Conservation (phyloP, 768 basidiomycete genomes). For the Trametes cingulata region DNA sequence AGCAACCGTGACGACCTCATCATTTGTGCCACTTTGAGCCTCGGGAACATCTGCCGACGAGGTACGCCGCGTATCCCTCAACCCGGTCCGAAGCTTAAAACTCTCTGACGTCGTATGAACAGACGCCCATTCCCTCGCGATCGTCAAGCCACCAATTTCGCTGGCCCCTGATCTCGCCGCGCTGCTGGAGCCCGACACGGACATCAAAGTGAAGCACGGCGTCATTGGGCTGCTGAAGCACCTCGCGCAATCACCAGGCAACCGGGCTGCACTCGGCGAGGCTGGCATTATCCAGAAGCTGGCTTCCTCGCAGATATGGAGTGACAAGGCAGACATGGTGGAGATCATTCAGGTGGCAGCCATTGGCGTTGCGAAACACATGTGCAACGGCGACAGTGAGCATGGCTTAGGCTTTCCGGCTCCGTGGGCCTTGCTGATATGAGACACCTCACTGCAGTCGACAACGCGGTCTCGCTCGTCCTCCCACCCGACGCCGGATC, state of each 20-base stretch:
- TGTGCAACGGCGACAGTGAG: conserved; percentile 77
- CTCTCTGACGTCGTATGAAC: conserved; percentile 5
- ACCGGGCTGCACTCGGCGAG: conserved; percentile 59
- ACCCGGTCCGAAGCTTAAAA: conserved; percentile 10
- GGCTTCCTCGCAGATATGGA: conserved; percentile 66
- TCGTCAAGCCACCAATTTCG: conserved; percentile 52
- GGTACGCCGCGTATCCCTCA: conserved; percentile 46
- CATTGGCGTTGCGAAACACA: conserved; percentile 86
- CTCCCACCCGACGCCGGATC: conserved; percentile 42
- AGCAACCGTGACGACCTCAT: conserved; percentile 68
- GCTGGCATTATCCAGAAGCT: conserved; percentile 66
- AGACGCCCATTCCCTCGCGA: conserved; percentile 61
- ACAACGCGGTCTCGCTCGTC: conserved; percentile 53
- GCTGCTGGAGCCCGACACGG: conserved; percentile 58
- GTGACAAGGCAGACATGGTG: conserved; percentile 74
- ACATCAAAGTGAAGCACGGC: conserved; percentile 88
- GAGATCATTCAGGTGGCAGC: conserved; percentile 86
- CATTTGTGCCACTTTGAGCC: conserved; percentile 78
- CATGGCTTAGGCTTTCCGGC: conserved; percentile 5
- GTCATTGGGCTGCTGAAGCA: conserved; percentile 86
- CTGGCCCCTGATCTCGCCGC: conserved; percentile 66
- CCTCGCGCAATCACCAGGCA: conserved; percentile 62
- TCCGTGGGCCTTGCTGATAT: conserved; percentile 5
- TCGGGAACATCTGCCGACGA: conserved; percentile 80
- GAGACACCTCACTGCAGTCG: conserved; percentile 32